Conservation (phyloP, 768 basidiomycete genomes). For the Boletus tomentosulus region DNA sequence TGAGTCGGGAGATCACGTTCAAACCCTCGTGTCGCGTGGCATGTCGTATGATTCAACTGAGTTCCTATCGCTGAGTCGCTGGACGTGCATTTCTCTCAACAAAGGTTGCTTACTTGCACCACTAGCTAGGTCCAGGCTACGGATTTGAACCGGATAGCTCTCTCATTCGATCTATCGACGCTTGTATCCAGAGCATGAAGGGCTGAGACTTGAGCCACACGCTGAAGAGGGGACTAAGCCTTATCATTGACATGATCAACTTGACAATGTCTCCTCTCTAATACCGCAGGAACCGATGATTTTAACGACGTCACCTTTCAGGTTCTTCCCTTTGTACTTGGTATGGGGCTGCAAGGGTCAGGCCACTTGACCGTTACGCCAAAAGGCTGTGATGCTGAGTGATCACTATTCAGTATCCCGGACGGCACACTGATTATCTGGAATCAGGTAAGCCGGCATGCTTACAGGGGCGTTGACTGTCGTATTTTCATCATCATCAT, state of each 20-base stretch:
- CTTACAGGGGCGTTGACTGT: too few species aligned
- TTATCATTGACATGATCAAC: background rate
- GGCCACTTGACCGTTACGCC: too few species aligned
- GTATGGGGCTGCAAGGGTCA: too few species aligned
- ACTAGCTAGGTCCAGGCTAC: background rate
- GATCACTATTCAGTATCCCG: too few species aligned
- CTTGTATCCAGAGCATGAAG: background rate
- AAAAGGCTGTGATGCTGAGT: too few species aligned
- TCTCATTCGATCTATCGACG: background rate
- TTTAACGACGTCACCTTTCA: too few species aligned
- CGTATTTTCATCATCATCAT: too few species aligned
- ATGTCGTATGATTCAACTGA: background rate
- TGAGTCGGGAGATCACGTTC: background rate
- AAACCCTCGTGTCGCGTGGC: background rate
- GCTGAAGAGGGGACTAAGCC: background rate
- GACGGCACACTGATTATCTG: too few species aligned
- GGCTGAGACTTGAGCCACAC: background rate
- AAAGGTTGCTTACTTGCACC: background rate
- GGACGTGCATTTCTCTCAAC: background rate
- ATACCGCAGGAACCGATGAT: too few species aligned
- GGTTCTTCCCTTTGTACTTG: too few species aligned
- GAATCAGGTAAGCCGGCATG: too few species aligned
- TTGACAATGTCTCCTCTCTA: background rate
- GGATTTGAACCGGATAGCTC: background rate
- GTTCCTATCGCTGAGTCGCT: background rate